Evolutionary conservation across 2,329 filamentous ascomycete genomes (phyloP).

Genomic region (Pestalotiopsis fici): DNA sequence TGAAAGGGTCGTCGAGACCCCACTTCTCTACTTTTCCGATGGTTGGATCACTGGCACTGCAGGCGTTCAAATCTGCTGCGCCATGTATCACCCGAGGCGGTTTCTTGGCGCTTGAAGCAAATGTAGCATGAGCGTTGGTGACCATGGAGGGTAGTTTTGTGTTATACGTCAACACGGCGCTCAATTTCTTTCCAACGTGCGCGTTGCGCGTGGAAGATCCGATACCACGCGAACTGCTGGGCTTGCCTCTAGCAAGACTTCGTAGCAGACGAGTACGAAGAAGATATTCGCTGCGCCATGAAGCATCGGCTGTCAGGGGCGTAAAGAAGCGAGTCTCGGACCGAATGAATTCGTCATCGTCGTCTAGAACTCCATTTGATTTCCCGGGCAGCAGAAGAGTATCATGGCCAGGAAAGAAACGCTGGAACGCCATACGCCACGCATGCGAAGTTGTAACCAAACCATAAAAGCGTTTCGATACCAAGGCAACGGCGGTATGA

Average conservation of each 20-base stretch:
- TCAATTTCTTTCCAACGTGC: slow-evolving; percentile 63
- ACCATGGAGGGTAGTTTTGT: slow-evolving; percentile 80
- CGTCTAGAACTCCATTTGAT: slow-evolving; percentile 37
- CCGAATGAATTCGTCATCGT: slow-evolving; percentile 56
- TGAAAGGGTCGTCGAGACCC: slow-evolving; percentile 76
- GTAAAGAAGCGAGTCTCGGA: slow-evolving; percentile 80
- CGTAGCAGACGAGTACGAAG: slow-evolving; percentile 81
- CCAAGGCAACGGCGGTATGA: slow-evolving; percentile 77
- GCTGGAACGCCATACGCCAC: slow-evolving; percentile 90
- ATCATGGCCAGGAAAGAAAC: slow-evolving; percentile 81
- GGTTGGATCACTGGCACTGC: slow-evolving; percentile 79
- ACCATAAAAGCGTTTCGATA: slow-evolving; percentile 84
- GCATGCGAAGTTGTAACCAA: slow-evolving; percentile 90
- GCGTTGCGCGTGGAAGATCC: slow-evolving; percentile 52
- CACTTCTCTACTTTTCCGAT: slow-evolving; percentile 77
- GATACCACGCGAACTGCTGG: slow-evolving; percentile 53
- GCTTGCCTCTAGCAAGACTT: slow-evolving; percentile 80
- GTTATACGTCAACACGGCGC: slow-evolving; percentile 80
- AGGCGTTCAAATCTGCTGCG: slow-evolving; percentile 73
- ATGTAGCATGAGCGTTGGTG: slow-evolving; percentile 78
- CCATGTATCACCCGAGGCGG: slow-evolving; percentile 82
- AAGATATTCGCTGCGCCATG: slow-evolving; percentile 96
- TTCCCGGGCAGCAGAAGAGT: slow-evolving; percentile 42
- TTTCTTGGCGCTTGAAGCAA: slow-evolving; percentile 69
- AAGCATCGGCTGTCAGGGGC: slow-evolving; percentile 79